Conservation (phyloP, 495 filamentous ascomycete species). For the Chaetomium fimeti region DNA sequence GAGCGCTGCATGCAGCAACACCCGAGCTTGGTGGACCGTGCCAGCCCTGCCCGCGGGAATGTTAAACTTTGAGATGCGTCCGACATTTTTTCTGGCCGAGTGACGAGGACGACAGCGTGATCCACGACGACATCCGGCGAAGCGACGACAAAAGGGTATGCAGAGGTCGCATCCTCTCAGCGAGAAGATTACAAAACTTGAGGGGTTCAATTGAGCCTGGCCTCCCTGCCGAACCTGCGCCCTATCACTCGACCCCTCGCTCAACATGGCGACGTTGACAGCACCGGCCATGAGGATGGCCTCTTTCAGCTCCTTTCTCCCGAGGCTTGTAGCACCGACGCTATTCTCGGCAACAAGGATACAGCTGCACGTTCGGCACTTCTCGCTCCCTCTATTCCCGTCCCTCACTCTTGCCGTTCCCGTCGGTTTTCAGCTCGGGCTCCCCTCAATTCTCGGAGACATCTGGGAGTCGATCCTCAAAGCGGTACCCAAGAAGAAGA, state of each 20-base stretch:
- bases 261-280: conserved; percentile 42
- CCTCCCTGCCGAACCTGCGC: not conserved
- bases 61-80: conserved; percentile 17
- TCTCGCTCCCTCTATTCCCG: conserved; percentile 48
- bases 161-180: conserved; percentile 3
- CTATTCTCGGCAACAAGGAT: conserved; percentile 44
- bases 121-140: conserved; percentile 18
- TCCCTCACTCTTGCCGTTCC: conserved; percentile 53
- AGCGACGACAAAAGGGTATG: conserved; percentile 18
- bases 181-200: not conserved
- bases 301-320: conserved; percentile 30
- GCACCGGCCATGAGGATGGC: conserved; percentile 38
- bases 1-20: conserved; percentile 22
- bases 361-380: conserved; percentile 39
- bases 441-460: conserved; percentile 61
- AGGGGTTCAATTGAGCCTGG: not conserved
- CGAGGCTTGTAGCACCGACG: conserved; percentile 41
- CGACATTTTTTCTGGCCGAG: conserved; percentile 34
- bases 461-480: conserved; percentile 91
- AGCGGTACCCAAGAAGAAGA: conserved; percentile 98
- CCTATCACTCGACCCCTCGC: not conserved
- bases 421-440: conserved; percentile 53
- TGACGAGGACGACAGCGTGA: conserved; percentile 19
- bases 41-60: conserved; percentile 23
- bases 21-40: conserved; percentile 31